Conservation (phyloP, 2,329 filamentous ascomycete species). For the Balansia obtecta region DNA sequence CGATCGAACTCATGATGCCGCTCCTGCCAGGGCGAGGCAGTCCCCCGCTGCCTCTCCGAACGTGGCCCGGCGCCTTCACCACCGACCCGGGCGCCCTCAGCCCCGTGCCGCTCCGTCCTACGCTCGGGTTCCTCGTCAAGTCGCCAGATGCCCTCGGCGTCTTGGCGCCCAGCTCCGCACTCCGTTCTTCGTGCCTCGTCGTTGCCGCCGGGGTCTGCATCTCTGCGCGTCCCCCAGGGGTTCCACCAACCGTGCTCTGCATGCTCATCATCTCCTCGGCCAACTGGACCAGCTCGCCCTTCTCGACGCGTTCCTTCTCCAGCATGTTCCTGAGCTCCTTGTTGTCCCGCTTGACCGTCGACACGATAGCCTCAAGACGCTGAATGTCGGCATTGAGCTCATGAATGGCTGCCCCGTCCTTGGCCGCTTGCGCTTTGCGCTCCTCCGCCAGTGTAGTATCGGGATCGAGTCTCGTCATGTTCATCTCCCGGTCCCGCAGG, state of each 20-base stretch:
- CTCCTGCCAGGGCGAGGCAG: slow-evolving; percentile 45
- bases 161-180: slow-evolving; percentile 13
- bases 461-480: slow-evolving; percentile 46
- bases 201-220: slow-evolving; percentile 4
- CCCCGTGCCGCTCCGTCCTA: slow-evolving; percentile 32
- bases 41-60: slow-evolving; percentile 32
- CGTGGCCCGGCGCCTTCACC: slow-evolving; percentile 29
- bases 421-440: slow-evolving; percentile 44
- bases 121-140: slow-evolving; percentile 27
- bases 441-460: slow-evolving; percentile 34
- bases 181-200: not conserved
- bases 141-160: slow-evolving; percentile 36
- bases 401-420: slow-evolving; percentile 53
- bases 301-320: slow-evolving; percentile 66
- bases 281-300: slow-evolving; percentile 68
- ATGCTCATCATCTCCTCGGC: slow-evolving; percentile 77
- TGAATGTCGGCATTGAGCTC: slow-evolving; percentile 63
- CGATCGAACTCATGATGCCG: slow-evolving; percentile 74
- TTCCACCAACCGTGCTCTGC: slow-evolving; percentile 31
- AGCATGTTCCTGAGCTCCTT: slow-evolving; percentile 51
- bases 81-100: slow-evolving; percentile 47
- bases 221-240: slow-evolving; percentile 10
- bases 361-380: slow-evolving; percentile 61
- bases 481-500: slow-evolving; percentile 52
- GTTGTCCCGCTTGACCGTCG: slow-evolving; percentile 58